Evolutionary conservation across 257 asterid species (phyloP), one percentile per base, ranked within the genome.

Genomic region (Nicotiana knightiana): DNA sequence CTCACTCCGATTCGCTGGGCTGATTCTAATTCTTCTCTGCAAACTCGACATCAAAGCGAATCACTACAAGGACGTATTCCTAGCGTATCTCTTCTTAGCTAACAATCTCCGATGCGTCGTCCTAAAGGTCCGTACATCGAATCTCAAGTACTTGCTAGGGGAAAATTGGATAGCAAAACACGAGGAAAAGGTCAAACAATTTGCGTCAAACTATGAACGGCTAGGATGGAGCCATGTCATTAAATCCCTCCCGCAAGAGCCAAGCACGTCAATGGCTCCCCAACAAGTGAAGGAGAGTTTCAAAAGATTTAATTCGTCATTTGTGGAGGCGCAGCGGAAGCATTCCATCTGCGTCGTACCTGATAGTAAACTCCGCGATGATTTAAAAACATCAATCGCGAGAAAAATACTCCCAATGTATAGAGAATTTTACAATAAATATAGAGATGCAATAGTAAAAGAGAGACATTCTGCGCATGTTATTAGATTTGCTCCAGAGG

Each of bases 181-280:
- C 77, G 94, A 91, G 3, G 62, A 80, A 1, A 91, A 89, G 16
- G 91, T 93, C 46, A 90, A 83, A 71, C 93, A 88, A 76, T 90
- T 88, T 70, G 86, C 94, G 30, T 12, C 90, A 0, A 92, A 82
- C 37, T 92, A 92, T 75, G 91, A 89, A 81, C 91, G 92, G 85
- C 80, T 88, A 32, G 99, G 92, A 30, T 95, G 99, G 99, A 84
- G 92, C 86, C 92, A 88, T 81, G 97, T 93, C 84, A 81, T 90
- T 71, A 88, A 86, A 4, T 81, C 92, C 4, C 82, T 93, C 61
- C 95, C 91, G 7, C 58, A 82, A 3, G 88, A 93, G 76, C 91
- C 92, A 0, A 68, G 86, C 81, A 81, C 87, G 3, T 66, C 48
- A 3, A 82, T 48, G 4, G 37, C 90, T 0, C 81, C 86, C 0